Base-by-base conservation (phyloP, 1,284 basidiomycete genomes). In the Pseudozyma flocculosa region DNA sequence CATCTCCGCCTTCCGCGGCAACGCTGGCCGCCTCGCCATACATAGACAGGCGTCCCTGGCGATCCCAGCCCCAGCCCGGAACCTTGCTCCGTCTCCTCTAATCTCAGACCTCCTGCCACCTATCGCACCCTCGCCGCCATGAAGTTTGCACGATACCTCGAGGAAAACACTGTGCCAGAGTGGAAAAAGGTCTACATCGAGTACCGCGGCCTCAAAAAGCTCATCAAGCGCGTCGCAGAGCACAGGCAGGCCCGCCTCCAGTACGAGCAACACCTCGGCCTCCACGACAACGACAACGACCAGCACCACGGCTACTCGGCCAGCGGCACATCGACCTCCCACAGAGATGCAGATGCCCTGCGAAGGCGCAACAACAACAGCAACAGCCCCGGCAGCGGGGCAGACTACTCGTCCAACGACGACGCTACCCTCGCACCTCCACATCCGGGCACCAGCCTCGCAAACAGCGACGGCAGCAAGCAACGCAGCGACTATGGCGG, bases 191-290 rank as follows among this genome's bases (percentile, higher is more conserved):
- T 73, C 14, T 79, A 79, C 43, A 67, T 79, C 49, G 69, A 78
- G 50, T 79, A 79, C 45, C 58, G 65, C 22, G 73, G 73, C 15
- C 65, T 79, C 36, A 79, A 79, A 54, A 78, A 78, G 56, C 70
- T 79, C 45, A 78, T 79, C 66, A 78, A 78, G 54, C 64, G 65
- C 2, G 76, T 77, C 21, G 58, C 66, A 24, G 63, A 58, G 8
- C 73, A 72, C 40, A 50, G 54, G 7, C 45, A 61, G 30, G 57
- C 54, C 18, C 44, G 62, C 11, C 30, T 57, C 2, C 50, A 54
- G 4, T 26, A 43, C 23, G 45, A 65, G 44, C 40, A 42, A 0
- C 43, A 58, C 22, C 55, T 53, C 3, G 45, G 44, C 1, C n/a
- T 58, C 29, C n/a, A 45, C 13, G 23, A 42, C 17, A 37, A 47